Evolutionary conservation across 306 rosid genomes (phyloP).

Genomic region (Quercus parvula): DNA sequence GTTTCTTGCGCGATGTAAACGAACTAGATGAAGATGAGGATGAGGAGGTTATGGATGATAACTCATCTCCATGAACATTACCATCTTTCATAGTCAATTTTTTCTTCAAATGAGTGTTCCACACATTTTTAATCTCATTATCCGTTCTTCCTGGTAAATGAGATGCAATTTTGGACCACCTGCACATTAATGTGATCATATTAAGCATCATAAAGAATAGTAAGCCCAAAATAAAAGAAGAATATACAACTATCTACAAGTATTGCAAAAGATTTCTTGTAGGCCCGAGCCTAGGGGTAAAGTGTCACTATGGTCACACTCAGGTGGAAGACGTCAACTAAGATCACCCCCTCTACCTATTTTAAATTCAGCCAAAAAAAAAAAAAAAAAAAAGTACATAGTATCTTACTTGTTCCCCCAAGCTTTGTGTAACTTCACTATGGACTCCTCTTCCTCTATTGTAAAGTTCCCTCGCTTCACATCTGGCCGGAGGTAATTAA

Average conservation of each 20-base stretch:
- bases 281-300: fast-evolving
- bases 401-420: conserved; percentile 73
- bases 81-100: conserved; percentile 29
- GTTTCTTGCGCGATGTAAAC: conserved; percentile 25
- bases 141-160: conserved; percentile 83
- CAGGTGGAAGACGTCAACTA: fast-evolving
- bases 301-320: too few relatives aligned
- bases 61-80: conserved; percentile 26
- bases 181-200: conserved; percentile 10
- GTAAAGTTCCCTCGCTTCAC: conserved; percentile 84
- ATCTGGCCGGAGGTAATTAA: conserved; percentile 92
- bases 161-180: conserved; percentile 95
- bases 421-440: conserved; percentile 53
- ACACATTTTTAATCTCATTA: conserved; percentile 91
- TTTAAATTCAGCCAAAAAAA: too few relatives aligned
- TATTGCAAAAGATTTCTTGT: too few relatives aligned
- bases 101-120: conserved; percentile 96
- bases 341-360: too few relatives aligned
- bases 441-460: conserved; percentile 61
- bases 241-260: not conserved
- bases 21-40: conserved; percentile 53
- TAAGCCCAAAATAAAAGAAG: not conserved
- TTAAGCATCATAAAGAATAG: not conserved
- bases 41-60: conserved; percentile 55
- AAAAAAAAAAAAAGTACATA: not conserved